Conservation (phyloP, 768 basidiomycete species). For the Lentinula guzmanii region DNA sequence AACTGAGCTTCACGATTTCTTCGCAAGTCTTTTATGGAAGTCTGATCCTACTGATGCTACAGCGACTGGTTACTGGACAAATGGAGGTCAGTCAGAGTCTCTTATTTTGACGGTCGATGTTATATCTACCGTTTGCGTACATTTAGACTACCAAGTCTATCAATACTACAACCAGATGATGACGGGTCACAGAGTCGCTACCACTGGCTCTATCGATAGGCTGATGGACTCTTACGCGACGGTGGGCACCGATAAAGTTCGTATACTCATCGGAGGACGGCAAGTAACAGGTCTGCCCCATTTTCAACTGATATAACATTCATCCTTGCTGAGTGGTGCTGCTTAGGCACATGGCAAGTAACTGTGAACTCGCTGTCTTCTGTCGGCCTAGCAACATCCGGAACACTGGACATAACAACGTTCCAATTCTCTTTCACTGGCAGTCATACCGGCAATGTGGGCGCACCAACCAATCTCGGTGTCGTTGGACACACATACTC, state of each 20-base stretch:
- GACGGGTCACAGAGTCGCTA: conserved; percentile 15
- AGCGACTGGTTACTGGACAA: conserved; percentile 15
- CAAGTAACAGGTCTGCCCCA: conserved; percentile 11
- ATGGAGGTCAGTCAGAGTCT: conserved; percentile 9
- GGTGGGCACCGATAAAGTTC: conserved; percentile 15
- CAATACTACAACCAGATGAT: conserved; percentile 16
- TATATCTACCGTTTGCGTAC: neutral
- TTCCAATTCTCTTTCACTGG: conserved; percentile 14
- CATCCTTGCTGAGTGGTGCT: neutral
- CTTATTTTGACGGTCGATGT: neutral
- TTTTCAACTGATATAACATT: neutral
- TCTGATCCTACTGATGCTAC: conserved; percentile 4
- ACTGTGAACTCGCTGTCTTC: conserved; percentile 13
- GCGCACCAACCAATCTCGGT: conserved; percentile 12
- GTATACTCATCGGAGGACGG: conserved; percentile 16
- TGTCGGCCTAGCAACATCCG: conserved; percentile 12
- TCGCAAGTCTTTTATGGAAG: conserved; percentile 13
- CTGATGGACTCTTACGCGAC: conserved; percentile 17
- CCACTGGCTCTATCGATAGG: conserved; percentile 14
- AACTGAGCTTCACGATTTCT: conserved; percentile 13
- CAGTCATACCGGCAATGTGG: conserved; percentile 9
- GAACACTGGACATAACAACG: conserved; percentile 13
- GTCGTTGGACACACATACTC: conserved; percentile 13
- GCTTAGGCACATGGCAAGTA: conserved; percentile 12
- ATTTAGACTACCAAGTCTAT: conserved; percentile 15